Evolutionary conservation across 768 basidiomycete genomes (phyloP).

Genomic region (Pisolithus albus): DNA sequence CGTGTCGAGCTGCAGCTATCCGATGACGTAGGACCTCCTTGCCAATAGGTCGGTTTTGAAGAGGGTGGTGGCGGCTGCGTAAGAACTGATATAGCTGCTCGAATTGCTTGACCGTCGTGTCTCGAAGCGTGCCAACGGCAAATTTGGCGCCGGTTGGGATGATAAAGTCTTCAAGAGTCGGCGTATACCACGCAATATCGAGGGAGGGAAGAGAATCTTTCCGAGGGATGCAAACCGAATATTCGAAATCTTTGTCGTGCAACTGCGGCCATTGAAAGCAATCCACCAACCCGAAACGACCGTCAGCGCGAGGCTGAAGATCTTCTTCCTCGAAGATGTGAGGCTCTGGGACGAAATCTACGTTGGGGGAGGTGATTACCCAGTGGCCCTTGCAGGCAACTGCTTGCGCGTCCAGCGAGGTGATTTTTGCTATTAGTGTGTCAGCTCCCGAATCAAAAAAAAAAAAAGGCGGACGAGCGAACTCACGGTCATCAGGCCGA

Average conservation of each 20-base stretch:
- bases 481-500: background rate
- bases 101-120: too few relatives aligned
- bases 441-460: too few relatives aligned
- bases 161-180: too few relatives aligned
- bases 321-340: constrained; percentile 1
- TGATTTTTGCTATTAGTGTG: background rate
- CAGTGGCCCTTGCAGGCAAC: background rate
- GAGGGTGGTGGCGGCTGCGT: too few relatives aligned
- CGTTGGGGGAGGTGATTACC: constrained; percentile 3
- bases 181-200: too few relatives aligned
- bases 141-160: too few relatives aligned
- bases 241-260: background rate
- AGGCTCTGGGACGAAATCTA: constrained; percentile 2
- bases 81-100: too few relatives aligned
- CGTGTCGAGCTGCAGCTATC: background rate
- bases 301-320: background rate
- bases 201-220: constrained; percentile 1
- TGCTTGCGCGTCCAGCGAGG: background rate
- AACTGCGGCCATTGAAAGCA: constrained; percentile 5
- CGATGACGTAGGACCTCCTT: too few relatives aligned
- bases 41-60: too few relatives aligned
- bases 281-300: background rate
- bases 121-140: too few relatives aligned
- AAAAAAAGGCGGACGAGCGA: background rate
- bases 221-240: background rate